These are phyloP conservation scores for Diaporthe helianthi DNA, from an alignment of 2,329 filamentous ascomycete genomes.

Conservation along the genomic window DNA sequence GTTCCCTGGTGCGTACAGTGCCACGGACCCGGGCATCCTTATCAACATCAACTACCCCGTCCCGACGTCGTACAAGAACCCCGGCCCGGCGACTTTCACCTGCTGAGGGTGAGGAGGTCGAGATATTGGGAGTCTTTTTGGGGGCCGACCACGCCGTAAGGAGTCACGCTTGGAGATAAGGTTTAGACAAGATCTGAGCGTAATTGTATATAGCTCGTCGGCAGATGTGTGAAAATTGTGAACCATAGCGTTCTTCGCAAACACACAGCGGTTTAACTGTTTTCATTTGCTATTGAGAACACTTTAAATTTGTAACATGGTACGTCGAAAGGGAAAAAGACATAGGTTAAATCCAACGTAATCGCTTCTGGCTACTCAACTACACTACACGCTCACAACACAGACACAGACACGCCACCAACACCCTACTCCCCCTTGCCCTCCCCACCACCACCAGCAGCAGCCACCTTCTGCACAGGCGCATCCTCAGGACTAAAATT, in stretches of 20 bases:
- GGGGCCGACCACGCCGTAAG: no score
- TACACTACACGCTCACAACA: not conserved
- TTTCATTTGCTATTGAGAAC: not conserved
- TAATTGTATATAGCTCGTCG: not conserved
- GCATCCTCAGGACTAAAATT: constrained; percentile 77
- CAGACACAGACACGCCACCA: no score
- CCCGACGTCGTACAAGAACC: constrained; percentile 38
- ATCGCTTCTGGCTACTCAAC: not conserved
- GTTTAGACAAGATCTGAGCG: not conserved
- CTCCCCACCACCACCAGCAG: constrained; percentile 52
- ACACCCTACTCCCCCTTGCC: constrained; percentile 36
- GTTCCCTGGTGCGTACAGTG: constrained; percentile 38
- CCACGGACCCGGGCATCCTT: constrained; percentile 38
- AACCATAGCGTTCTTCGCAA: not conserved
- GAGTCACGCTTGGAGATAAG: no score
- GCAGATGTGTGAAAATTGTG: not conserved
- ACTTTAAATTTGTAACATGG: not conserved
- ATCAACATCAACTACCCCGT: constrained; percentile 41
- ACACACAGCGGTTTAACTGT: not conserved
- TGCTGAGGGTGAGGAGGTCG: not conserved
- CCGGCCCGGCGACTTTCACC: constrained; percentile 20
- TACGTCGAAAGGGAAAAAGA: not conserved
- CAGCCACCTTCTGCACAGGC: constrained; percentile 49
- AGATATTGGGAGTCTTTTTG: not conserved
- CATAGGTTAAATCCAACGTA: not conserved